Percentiles rank a stretch among this genome's conserved stretches.
Conservation (phyloP, 176 grass and related monocot genomes). For the Rhynchospora pubera region DNA sequence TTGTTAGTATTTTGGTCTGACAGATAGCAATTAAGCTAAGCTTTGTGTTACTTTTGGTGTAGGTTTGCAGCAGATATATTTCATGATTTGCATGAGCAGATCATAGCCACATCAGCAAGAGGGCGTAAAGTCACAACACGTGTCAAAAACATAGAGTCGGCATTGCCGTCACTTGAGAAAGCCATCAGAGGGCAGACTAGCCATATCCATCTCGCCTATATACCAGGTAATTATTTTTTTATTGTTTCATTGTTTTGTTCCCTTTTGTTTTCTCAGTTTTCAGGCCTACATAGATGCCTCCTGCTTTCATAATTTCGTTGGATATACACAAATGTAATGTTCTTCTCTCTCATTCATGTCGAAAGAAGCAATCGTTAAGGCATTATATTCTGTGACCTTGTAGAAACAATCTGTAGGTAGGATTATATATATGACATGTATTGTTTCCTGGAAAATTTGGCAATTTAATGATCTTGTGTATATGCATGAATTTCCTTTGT, state of each 20-base stretch:
- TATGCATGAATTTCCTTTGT: neutral
- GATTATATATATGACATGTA: neutral
- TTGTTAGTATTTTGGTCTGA: neutral
- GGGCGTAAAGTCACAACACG: constrained; percentile 71
- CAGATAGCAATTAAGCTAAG: neutral
- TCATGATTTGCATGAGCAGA: constrained; percentile 87
- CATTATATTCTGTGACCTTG: neutral
- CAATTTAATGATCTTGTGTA: neutral
- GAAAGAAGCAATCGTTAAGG: neutral
- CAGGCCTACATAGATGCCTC: neutral
- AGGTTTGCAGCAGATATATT: constrained; percentile 99
- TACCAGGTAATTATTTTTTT: constrained; percentile 48
- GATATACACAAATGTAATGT: neutral
- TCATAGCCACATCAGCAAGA: constrained; percentile 64
- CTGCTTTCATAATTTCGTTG: neutral
- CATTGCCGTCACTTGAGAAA: constrained; percentile 94
- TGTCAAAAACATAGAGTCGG: constrained; percentile 91
- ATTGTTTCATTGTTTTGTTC: constrained; percentile 9
- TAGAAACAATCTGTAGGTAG: neutral
- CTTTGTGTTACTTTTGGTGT: neutral
- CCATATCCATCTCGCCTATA: constrained; percentile 94
- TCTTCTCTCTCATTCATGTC: neutral
- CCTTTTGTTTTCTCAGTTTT: neutral
- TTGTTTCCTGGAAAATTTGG: neutral
- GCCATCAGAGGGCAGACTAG: constrained; percentile 74